A percentile compares a stretch with the other conserved stretches of the same genome.
Conservation (phyloP, 139 green algal genomes). For the Coelastrella sp. region DNA sequence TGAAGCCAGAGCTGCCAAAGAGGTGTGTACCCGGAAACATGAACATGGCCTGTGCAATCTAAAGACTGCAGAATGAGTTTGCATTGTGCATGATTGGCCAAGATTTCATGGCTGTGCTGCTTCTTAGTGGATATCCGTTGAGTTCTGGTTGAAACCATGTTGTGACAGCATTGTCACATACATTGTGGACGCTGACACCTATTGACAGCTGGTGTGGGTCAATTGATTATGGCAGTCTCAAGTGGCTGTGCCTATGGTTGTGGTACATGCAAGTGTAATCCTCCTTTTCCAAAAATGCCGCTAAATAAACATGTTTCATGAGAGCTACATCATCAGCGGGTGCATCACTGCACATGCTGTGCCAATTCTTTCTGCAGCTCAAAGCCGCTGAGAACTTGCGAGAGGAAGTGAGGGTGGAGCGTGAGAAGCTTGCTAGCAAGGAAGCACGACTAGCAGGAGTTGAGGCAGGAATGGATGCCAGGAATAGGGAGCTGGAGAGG, state of each 20-base stretch:
- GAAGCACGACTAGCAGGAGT: constrained; percentile 32
- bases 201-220: no score
- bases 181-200: no score
- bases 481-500: constrained; percentile 4
- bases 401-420: constrained; percentile 36
- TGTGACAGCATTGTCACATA: no score
- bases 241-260: no score
- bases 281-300: no score
- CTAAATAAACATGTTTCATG: no score
- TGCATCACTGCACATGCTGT: neutral
- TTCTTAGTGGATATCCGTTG: no score
- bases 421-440: neutral
- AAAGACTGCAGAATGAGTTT: neutral
- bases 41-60: neutral
- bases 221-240: no score
- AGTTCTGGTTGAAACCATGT: no score
- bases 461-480: constrained; percentile 23
- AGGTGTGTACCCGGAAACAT: neutral
- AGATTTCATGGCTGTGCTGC: no score
- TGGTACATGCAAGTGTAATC: no score
- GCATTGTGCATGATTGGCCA: neutral
- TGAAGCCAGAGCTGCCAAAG: constrained; percentile 19
- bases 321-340: no score
- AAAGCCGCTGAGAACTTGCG: constrained; percentile 29
- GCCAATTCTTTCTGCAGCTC: neutral